Base-by-base conservation (phyloP, 2,329 filamentous ascomycete genomes). In the Penicillium paneum region DNA sequence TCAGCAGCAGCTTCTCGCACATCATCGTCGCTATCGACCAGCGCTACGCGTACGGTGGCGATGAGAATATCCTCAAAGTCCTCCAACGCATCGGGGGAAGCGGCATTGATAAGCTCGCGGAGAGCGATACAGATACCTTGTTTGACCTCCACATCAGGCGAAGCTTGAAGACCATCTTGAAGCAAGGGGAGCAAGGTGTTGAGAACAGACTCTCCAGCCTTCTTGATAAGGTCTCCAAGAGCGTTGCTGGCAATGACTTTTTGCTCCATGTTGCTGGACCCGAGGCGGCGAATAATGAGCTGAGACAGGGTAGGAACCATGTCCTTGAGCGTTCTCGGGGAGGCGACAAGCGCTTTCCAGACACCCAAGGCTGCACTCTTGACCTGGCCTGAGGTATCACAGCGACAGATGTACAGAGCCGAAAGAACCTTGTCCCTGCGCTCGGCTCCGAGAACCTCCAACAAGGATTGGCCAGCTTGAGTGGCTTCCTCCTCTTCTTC, bases 241-340 rank as follows among this genome's bases (percentile, higher is more conserved):
- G 94, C 91, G 72, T 97, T 97, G 72, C 93, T 93, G 62, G 95
- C 94, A 79, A 99, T 99, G 64, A 96, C 89, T 79, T 97, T 97
- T 74, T 99, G 94, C 73, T 99, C 94, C 87, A 96, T 92, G 69
- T 97, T 97, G 42, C 92, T 89, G 72, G 92, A 97, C 58, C 91
- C 94, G 64, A 99, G 83, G 45, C 94, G 89, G 56, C 90, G 86
- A 71, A 99, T 97, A 65, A 99, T 88, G 60, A 99, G 85, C 71
- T 97, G 92, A 6, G 91, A 96, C 57, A 99, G 86, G 1, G 91
- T 97, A 41, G 94, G 93, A 43, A 97, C 88, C 67, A 99, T 84
- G 71, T 99, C 94, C 77, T 96, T 96, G 67, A 99, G 85, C 13
- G 90, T 97, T 63, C 87, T 87, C 31, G 94, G 94, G 56, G 89